Conservation (phyloP, 768 basidiomycete species). For the Amanita fuliginea region DNA sequence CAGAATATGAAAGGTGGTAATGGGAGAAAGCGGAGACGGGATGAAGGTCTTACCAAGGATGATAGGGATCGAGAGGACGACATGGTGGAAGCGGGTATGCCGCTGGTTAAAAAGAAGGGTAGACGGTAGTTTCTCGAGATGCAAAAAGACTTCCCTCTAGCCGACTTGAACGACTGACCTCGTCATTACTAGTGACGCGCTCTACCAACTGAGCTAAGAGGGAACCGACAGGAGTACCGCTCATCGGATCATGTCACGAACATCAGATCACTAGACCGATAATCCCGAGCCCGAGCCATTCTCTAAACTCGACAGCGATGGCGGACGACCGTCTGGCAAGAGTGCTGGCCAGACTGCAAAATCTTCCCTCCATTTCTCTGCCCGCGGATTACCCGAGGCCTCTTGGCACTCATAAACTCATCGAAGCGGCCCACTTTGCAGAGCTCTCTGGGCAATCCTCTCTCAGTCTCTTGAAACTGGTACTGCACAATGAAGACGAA, state of each 20-base stretch:
- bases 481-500: conserved; percentile 53
- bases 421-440: conserved; percentile 73
- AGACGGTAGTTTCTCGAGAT: background rate
- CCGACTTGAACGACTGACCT: conserved; percentile 25
- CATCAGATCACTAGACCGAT: background rate
- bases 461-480: conserved; percentile 73
- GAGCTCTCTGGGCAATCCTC: conserved; percentile 68
- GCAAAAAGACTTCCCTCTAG: conserved; percentile 16
- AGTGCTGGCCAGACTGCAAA: conserved; percentile 58
- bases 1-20: conserved; percentile 37
- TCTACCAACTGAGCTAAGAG: conserved; percentile 48
- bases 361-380: conserved; percentile 80
- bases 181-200: conserved; percentile 41
- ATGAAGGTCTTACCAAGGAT: conserved; percentile 44
- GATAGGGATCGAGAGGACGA: conserved; percentile 91
- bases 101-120: conserved; percentile 40
- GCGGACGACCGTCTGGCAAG: conserved; percentile 37
- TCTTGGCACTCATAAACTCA: conserved; percentile 50
- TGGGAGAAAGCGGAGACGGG: conserved; percentile 31
- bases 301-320: conserved; percentile 16
- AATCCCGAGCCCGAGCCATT: background rate
- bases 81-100: conserved; percentile 83
- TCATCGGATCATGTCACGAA: no score
- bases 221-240: conserved; percentile 12
- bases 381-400: conserved; percentile 95